Evolutionary conservation across 257 asterid species (phyloP).

Genomic region (Solanum arcanum): DNA sequence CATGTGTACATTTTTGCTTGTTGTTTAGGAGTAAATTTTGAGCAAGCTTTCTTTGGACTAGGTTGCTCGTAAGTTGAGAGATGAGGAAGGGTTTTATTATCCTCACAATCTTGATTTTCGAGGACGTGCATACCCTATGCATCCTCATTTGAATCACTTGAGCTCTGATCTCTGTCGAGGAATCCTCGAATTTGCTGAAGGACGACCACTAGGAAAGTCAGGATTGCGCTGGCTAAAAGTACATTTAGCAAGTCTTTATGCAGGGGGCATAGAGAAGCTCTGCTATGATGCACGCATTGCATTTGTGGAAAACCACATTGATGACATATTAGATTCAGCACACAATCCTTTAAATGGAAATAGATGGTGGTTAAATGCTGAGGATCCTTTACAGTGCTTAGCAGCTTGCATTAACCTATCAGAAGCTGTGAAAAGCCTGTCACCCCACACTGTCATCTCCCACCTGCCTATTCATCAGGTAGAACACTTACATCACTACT

Average conservation of each 20-base stretch:
- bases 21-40: not conserved
- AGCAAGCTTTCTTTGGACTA: constrained; percentile 21
- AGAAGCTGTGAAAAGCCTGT: constrained; percentile 76
- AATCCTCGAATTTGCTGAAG: constrained; percentile 93
- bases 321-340: constrained; percentile 81
- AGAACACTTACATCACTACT: not conserved
- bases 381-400: constrained; percentile 93
- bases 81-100: constrained; percentile 89
- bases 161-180: constrained; percentile 96
- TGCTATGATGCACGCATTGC: constrained; percentile 74
- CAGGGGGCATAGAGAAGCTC: constrained; percentile 83
- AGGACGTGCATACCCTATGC: constrained; percentile 99
- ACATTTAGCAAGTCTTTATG: constrained; percentile 88
- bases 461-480: constrained; percentile 95
- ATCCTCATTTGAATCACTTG: constrained; percentile 89
- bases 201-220: constrained; percentile 72
- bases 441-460: constrained; percentile 75
- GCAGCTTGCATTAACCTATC: constrained; percentile 86
- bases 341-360: constrained; percentile 67
- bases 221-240: constrained; percentile 83
- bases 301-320: constrained; percentile 66
- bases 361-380: constrained; percentile 92
- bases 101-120: constrained; percentile 98
- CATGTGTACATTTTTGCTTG: not conserved
- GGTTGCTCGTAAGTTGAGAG: constrained; percentile 96